Conservation (phyloP, 352 stramenopile genomes). For the Phytopythium delawarense region DNA sequence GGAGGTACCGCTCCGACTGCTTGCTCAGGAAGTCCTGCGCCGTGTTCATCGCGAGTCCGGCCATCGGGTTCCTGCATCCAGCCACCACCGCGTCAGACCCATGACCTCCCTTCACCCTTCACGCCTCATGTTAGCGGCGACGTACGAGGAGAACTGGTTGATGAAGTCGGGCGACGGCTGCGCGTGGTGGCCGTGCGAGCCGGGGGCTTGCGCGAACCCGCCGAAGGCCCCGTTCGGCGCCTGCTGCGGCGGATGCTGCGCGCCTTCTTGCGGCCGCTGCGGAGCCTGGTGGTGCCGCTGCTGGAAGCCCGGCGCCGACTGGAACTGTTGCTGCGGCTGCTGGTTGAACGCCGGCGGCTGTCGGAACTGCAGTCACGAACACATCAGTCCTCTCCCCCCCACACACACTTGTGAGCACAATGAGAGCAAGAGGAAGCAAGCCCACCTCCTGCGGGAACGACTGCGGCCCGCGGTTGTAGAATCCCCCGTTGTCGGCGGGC, state of each 20-base stretch:
- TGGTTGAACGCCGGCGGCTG: constrained; percentile 22
- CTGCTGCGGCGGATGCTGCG: constrained; percentile 17
- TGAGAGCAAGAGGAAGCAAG: background rate
- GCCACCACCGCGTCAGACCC: background rate
- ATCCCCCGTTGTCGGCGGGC: constrained; percentile 20
- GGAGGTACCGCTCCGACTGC: constrained; percentile 78
- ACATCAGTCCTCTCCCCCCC: background rate
- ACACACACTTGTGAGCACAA: background rate
- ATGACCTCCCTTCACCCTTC: background rate
- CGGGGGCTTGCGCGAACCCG: constrained; percentile 13
- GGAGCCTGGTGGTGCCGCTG: constrained; percentile 25
- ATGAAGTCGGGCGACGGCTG: constrained; percentile 59
- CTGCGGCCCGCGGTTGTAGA: constrained; percentile 24
- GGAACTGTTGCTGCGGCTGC: constrained; percentile 32
- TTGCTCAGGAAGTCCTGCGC: constrained; percentile 81
- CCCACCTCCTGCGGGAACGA: constrained; percentile 34
- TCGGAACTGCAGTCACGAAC: constrained; percentile 21
- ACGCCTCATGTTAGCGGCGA: background rate
- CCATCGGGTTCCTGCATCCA: constrained; percentile 73
- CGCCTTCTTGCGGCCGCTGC: constrained; percentile 10
- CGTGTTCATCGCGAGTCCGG: constrained; percentile 80
- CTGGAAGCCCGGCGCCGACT: constrained; percentile 20
- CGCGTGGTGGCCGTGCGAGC: constrained; percentile 11
- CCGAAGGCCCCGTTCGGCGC: constrained; percentile 20
- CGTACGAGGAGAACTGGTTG: constrained; percentile 66